Percentiles rank a stretch among this genome's conserved stretches.
phyloP scores from a whole-genome alignment of 257 asterid genomes.

The Solanum paucissectum region DNA sequence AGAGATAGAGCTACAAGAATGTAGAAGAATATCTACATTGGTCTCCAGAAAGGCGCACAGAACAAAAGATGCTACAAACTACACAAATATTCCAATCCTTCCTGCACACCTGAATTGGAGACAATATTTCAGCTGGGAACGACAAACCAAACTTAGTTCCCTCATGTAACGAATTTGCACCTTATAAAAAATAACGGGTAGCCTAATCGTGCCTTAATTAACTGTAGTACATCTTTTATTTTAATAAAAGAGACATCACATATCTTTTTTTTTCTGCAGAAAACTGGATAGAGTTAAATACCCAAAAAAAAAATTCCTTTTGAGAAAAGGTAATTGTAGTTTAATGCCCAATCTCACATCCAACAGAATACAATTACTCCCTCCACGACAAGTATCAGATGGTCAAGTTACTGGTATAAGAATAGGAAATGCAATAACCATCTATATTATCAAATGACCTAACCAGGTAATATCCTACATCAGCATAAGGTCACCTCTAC shows the following conservation, averaged over 20 bases:
- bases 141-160: neutral
- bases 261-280: neutral
- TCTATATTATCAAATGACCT: neutral
- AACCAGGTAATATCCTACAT: neutral
- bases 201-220: neutral
- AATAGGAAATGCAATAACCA: neutral
- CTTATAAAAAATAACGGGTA: neutral
- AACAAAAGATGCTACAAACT: neutral
- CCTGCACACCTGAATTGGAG: neutral
- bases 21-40: neutral
- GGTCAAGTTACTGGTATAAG: neutral
- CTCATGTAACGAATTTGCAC: neutral
- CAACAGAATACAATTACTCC: neutral
- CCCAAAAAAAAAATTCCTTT: neutral
- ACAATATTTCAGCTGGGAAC: neutral
- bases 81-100: neutral
- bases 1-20: neutral
- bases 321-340: neutral
- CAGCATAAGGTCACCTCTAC: neutral
- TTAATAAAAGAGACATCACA: neutral
- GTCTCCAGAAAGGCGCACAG: neutral
- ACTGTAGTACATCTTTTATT: neutral
- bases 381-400: neutral
- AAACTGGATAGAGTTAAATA: neutral
- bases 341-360: neutral